phyloP scores from a whole-genome alignment of 805 yeast genomes.

The Teunomyces pallodes region DNA sequence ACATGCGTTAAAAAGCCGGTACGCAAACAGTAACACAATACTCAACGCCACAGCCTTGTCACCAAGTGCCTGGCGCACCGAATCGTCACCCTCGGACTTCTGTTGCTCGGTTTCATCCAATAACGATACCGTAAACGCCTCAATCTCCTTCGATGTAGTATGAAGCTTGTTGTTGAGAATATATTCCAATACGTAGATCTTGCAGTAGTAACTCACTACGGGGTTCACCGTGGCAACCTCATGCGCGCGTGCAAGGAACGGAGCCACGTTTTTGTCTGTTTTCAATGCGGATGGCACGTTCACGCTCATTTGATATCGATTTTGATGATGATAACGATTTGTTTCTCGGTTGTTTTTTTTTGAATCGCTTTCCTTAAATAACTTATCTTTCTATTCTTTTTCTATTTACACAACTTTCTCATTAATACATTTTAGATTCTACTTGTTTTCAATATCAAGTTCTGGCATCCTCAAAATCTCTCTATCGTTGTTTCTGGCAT shows the following conservation, averaged over 20 bases:
- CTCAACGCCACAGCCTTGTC: conserved; percentile 44
- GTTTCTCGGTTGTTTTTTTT: background rate
- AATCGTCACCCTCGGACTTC: conserved; percentile 44
- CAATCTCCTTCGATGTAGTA: conserved; percentile 50
- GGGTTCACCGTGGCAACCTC: conserved; percentile 64
- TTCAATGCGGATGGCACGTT: conserved; percentile 24
- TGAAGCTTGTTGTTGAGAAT: conserved; percentile 64
- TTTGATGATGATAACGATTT: background rate
- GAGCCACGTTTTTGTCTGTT: conserved; percentile 40
- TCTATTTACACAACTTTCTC: background rate
- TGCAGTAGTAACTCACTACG: conserved; percentile 69
- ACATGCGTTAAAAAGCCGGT: conserved; percentile 34
- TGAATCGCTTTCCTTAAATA: too few relatives aligned
- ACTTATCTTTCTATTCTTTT: background rate
- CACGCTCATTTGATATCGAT: background rate
- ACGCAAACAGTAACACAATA: conserved; percentile 30
- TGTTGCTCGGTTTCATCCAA: conserved; percentile 68
- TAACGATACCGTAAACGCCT: conserved; percentile 56
- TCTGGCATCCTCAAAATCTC: conserved; percentile 84
- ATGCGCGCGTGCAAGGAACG: conserved; percentile 51
- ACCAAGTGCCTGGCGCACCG: conserved; percentile 47
- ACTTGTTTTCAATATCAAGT: background rate
- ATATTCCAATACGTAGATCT: conserved; percentile 65
- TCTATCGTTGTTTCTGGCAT: conserved; percentile 68
- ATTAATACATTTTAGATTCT: background rate